Conservation (phyloP, 2,329 filamentous ascomycete species). For the Pseudogymnoascus sp. region DNA sequence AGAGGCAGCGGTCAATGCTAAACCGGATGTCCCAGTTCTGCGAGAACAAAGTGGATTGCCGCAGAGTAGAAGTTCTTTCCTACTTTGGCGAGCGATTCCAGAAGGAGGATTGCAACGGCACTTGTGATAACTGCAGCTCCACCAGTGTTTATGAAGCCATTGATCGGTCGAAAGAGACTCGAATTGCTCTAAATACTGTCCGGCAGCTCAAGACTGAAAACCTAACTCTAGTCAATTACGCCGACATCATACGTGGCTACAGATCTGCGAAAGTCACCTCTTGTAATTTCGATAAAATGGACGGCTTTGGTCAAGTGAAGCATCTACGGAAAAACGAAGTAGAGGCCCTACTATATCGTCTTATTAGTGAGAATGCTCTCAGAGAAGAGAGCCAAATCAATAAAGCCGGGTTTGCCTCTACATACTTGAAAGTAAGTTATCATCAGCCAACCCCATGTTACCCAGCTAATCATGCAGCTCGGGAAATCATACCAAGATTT, state of each 20-base stretch:
- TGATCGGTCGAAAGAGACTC: slow-evolving; percentile 71
- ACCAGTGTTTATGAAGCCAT: slow-evolving; percentile 60
- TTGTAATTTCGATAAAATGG: slow-evolving; percentile 27
- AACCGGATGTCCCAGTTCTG: slow-evolving; percentile 79
- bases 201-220: slow-evolving; percentile 45
- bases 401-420: slow-evolving; percentile 58
- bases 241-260: slow-evolving; percentile 74
- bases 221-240: slow-evolving; percentile 70
- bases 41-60: slow-evolving; percentile 81
- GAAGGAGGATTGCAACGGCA: slow-evolving; percentile 58
- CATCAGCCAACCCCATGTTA: slow-evolving; percentile 18
- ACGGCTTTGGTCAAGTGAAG: slow-evolving; percentile 61
- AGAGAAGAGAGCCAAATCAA: slow-evolving; percentile 61
- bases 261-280: slow-evolving; percentile 47
- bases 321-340: slow-evolving; percentile 66
- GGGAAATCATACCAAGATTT: slow-evolving; percentile 23
- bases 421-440: slow-evolving; percentile 60
- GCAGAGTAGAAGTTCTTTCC: slow-evolving; percentile 77
- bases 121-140: slow-evolving; percentile 85
- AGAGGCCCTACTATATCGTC: slow-evolving; percentile 72
- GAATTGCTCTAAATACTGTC: slow-evolving; percentile 62
- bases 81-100: slow-evolving; percentile 89
- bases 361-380: slow-evolving; percentile 68
- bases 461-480: slow-evolving; percentile 28
- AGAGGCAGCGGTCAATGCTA: slow-evolving; percentile 77